Evolutionary conservation across 306 rosid genomes (phyloP).

Genomic region (Argentina anserina): DNA sequence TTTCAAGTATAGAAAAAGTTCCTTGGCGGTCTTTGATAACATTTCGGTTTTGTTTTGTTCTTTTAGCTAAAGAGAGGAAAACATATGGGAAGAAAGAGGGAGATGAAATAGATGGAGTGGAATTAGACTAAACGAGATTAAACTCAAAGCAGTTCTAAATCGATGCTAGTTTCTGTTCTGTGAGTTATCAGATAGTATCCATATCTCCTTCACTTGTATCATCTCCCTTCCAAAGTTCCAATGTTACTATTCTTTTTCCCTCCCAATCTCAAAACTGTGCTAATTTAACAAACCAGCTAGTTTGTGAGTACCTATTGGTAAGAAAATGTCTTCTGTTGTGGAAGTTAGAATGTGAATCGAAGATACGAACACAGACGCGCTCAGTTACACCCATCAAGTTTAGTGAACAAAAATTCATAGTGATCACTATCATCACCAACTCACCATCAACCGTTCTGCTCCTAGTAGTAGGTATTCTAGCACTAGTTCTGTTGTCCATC

Average conservation of each 20-base stretch:
- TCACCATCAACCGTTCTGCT: neutral
- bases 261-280: neutral
- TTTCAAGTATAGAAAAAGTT: conserved; percentile 5
- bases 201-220: neutral
- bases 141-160: neutral
- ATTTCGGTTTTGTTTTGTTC: neutral
- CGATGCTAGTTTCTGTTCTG: neutral
- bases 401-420: neutral
- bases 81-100: neutral
- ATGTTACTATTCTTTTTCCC: neutral
- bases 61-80: neutral
- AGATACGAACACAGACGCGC: neutral
- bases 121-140: neutral
- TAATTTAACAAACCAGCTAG: neutral
- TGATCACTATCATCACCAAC: neutral
- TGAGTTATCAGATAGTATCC: neutral
- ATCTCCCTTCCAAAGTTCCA: neutral
- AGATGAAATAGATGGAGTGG: neutral
- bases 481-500: neutral
- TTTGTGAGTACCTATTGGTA: neutral
- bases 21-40: neutral
- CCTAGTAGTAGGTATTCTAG: neutral
- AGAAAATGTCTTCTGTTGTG: neutral
- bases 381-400: neutral
- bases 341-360: neutral